Base-by-base conservation (phyloP, 2,329 filamentous ascomycete genomes). In the Phaeoacremonium minimum region DNA sequence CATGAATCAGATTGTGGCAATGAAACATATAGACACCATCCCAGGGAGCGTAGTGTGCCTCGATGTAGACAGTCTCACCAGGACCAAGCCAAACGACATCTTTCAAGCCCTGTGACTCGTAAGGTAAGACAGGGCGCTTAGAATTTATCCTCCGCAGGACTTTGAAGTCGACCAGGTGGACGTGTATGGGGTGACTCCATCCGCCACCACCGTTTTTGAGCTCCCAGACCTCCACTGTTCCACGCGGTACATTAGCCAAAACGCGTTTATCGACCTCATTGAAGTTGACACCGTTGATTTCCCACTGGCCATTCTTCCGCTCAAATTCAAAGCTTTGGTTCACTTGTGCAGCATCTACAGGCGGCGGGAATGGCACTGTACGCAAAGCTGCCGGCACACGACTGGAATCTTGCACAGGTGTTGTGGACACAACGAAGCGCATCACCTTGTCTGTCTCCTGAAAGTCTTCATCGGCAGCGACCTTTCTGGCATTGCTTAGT, bases 131-230 rank as follows among this genome's bases (percentile, higher is more conserved):
- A 3, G 40, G 43, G 16, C 52, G 51, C 14, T 60, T 55, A 11
- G 66, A 63, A 14, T 65, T 62, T 1, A 46, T 63, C n/a, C 73
- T 64, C 11, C 58, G 62, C 14, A 75, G 45, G 28, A 77, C 57
- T 35, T 68, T 63, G 47, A 76, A 69, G 43, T 75, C 71, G 36
- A 77, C 63, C 2, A 76, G 57, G 44, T 77, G 73, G 39, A 77
- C 63, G 48, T 77, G 73, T 7, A 66, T 56, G 0, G 69, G 72
- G 45, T 75, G 71, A 1, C 61, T 60, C 45, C 66, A 69, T 9
- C 60, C 63, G 15, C 59, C 60, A 11, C 56, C 59, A 20, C 43
- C 30, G 47, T 76, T 73, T 31, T 58, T 52, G 8, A 69, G 48
- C 45, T 63, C 53, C 65, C 64, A 70, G 15, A 62, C 48, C 46